Evolutionary conservation across 208 protist genomes (phyloP).

Genomic region (Wallacemonas sp.): DNA sequence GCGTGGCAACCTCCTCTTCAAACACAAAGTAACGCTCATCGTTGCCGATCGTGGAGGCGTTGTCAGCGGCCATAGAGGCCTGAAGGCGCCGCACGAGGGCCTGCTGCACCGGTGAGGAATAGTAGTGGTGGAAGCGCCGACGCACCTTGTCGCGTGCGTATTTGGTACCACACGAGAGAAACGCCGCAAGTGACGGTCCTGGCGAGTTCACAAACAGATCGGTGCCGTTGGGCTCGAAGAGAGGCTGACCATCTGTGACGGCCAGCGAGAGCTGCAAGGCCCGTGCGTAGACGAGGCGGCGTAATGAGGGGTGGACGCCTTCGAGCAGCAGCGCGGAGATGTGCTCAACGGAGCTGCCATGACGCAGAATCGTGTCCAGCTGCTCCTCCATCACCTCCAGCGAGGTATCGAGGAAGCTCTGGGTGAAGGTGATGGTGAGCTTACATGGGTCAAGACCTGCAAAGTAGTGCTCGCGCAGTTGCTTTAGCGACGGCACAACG

Average conservation of each 20-base stretch:
- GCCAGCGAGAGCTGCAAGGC: slow-evolving; percentile 61
- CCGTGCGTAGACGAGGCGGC: slow-evolving; percentile 81
- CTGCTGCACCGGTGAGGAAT: slow-evolving; percentile 52
- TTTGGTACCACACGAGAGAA: slow-evolving; percentile 57
- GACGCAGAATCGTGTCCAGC: slow-evolving; percentile 52
- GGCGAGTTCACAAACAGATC: slow-evolving; percentile 36
- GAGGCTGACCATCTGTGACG: slow-evolving; percentile 64
- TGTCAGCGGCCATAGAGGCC: slow-evolving; percentile 49
- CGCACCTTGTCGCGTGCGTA: slow-evolving; percentile 60
- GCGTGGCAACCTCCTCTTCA: slow-evolving; percentile 62
- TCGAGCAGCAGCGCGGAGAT: slow-evolving; percentile 47
- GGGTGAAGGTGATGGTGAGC: slow-evolving; percentile 17
- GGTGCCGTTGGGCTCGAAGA: slow-evolving; percentile 38
- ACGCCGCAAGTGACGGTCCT: slow-evolving; percentile 26
- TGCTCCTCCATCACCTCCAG: slow-evolving; percentile 51
- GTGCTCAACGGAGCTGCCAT: slow-evolving; percentile 35
- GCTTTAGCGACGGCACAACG: slow-evolving; percentile 47
- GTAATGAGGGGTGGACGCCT: slow-evolving; percentile 65
- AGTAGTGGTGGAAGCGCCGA: slow-evolving; percentile 56
- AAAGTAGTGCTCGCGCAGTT: slow-evolving; percentile 55
- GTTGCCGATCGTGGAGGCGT: slow-evolving; percentile 55
- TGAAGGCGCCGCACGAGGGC: slow-evolving; percentile 54
- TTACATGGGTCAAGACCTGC: slow-evolving; percentile 46
- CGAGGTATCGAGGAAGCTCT: slow-evolving; percentile 32
- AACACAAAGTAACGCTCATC: slow-evolving; percentile 89